Conservation (phyloP, 2,329 filamentous ascomycete species). For the Zymoseptoria brevis region DNA sequence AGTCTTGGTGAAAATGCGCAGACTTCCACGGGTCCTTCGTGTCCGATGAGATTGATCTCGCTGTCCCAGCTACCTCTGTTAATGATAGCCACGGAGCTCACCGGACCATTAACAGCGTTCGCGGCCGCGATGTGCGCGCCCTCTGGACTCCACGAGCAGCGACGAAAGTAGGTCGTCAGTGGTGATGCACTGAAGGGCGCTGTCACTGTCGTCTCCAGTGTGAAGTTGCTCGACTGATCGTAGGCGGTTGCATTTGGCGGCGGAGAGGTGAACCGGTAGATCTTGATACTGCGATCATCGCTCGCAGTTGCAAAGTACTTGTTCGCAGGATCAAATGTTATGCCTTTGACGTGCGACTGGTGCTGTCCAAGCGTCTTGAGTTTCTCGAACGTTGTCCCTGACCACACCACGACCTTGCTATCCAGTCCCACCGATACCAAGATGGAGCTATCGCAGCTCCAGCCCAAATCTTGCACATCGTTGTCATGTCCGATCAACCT, state of each 20-base stretch:
- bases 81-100: conserved; percentile 94
- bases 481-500: conserved; percentile 95
- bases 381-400: conserved; percentile 95
- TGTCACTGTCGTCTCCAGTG: conserved; percentile 84
- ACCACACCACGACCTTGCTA: conserved; percentile 98
- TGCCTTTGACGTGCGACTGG: conserved; percentile 96
- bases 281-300: conserved; percentile 92
- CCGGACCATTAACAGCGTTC: conserved; percentile 93
- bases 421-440: conserved; percentile 92
- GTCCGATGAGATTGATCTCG: conserved; percentile 93
- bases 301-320: conserved; percentile 98
- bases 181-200: conserved; percentile 84
- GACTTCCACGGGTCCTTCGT: conserved; percentile 94
- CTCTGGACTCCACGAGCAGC: conserved; percentile 96
- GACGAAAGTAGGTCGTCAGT: conserved; percentile 89
- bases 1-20: conserved; percentile 92
- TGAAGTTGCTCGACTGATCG: conserved; percentile 94
- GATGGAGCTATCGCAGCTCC: conserved; percentile 93
- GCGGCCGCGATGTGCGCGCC: conserved; percentile 94
- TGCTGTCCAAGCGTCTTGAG: conserved; percentile 88
- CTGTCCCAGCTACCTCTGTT: conserved; percentile 88
- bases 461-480: conserved; percentile 94
- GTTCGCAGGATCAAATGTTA: conserved; percentile 96
- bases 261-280: conserved; percentile 89
- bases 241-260: conserved; percentile 85